phyloP scores from a whole-genome alignment of 2,329 filamentous ascomycete genomes.

The Endocalyx cinctus region DNA sequence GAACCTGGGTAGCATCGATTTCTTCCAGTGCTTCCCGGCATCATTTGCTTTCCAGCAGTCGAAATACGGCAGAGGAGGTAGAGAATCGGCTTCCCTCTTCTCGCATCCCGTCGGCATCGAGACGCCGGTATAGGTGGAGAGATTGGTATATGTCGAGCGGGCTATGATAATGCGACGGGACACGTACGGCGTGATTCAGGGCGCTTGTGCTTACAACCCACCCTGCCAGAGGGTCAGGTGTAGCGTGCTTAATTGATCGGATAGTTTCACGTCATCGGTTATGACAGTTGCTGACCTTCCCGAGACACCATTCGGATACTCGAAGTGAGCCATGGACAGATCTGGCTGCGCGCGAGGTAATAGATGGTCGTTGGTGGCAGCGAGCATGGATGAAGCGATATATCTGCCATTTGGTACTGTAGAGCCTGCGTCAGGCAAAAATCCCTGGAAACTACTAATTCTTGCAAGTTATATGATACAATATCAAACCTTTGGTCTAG shows the following conservation, averaged over 20 bases:
- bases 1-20: not conserved
- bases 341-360: constrained; percentile 1
- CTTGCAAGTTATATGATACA: too few relatives aligned
- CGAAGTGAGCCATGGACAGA: constrained; percentile 4
- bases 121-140: constrained; percentile 1
- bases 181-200: not conserved
- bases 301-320: constrained; percentile 10
- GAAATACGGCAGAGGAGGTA: constrained; percentile 2
- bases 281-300: constrained; percentile 8
- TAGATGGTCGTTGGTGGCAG: constrained; percentile 8
- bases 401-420: constrained; percentile 20
- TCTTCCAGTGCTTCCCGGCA: constrained; percentile 9
- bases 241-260: constrained; percentile 11
- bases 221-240: constrained; percentile 14
- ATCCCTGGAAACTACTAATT: too few relatives aligned
- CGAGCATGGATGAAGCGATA: constrained; percentile 12
- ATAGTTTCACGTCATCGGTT: constrained; percentile 11
- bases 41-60: not conserved
- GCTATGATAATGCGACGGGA: constrained; percentile 3
- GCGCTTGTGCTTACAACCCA: constrained; percentile 1
- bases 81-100: not conserved
- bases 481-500: too few relatives aligned
- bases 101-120: not conserved
- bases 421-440: not conserved
- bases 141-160: constrained; percentile 1